Conservation (phyloP, 208 protist species). For the Trypanosoma rangeli region DNA sequence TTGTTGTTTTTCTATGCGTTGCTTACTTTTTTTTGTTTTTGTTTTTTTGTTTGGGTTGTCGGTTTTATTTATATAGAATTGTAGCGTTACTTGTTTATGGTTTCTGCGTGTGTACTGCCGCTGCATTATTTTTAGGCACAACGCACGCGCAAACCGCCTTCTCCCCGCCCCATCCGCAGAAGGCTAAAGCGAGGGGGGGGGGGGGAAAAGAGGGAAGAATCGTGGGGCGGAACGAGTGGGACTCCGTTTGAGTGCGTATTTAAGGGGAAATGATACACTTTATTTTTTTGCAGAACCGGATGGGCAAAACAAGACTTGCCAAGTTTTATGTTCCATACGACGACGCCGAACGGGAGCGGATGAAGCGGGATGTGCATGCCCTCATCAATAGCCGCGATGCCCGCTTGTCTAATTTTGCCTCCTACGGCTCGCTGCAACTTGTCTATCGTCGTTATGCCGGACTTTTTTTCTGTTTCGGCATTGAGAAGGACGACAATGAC, state of each 20-base stretch:
- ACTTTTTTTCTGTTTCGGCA: slow-evolving; percentile 99
- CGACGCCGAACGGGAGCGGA: slow-evolving; percentile 93
- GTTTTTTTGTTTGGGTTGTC: slow-evolving; percentile 12
- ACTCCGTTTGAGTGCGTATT: not conserved
- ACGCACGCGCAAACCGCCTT: too few species aligned
- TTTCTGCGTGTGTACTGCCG: not conserved
- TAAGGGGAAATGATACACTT: slow-evolving; percentile 95
- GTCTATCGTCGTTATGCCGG: slow-evolving; percentile 99
- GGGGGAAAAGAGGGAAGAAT: slow-evolving; percentile 7
- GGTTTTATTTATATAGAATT: slow-evolving; percentile 8
- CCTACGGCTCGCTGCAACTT: slow-evolving; percentile 94
- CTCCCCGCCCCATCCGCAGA: too few species aligned
- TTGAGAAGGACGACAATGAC: slow-evolving; percentile 99
- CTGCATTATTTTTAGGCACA: not conserved
- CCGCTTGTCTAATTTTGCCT: slow-evolving; percentile 97
- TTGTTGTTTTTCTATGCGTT: slow-evolving; percentile 18
- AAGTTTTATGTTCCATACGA: slow-evolving; percentile 98
- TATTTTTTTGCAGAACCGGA: slow-evolving; percentile 98
- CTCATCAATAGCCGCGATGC: slow-evolving; percentile 94
- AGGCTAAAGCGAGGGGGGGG: not conserved
- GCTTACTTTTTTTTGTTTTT: slow-evolving; percentile 19
- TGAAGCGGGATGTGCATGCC: slow-evolving; percentile 96
- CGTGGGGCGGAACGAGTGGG: not conserved
- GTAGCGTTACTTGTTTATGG: slow-evolving; percentile 4
- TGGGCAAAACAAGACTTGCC: slow-evolving; percentile 98